Percentiles rank a stretch among this genome's conserved stretches.
phyloP scores from a whole-genome alignment of 306 rosid genomes.

The Casuarina cunninghamiana region DNA sequence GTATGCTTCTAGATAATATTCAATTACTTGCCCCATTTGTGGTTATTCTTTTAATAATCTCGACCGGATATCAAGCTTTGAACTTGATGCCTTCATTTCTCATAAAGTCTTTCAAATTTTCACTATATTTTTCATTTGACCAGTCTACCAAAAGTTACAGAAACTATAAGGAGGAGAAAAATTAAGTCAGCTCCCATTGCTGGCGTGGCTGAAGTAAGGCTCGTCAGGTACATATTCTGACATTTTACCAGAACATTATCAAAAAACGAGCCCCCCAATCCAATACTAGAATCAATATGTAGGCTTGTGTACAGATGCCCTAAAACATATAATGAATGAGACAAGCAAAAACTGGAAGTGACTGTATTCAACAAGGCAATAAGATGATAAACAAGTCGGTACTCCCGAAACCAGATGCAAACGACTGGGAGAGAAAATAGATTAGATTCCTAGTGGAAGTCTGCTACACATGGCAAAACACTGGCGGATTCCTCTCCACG shows the following conservation, averaged over 20 bases:
- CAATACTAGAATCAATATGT: too few species aligned
- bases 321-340: not conserved
- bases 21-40: not conserved
- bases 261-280: too few species aligned
- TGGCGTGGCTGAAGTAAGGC: too few species aligned
- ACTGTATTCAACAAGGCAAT: not conserved
- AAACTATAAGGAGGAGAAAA: too few species aligned
- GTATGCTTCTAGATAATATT: not conserved
- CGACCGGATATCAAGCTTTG: too few species aligned
- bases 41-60: not conserved
- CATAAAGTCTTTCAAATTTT: not conserved
- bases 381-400: not conserved
- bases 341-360: not conserved
- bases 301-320: too few species aligned
- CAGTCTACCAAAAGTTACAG: too few species aligned
- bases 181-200: too few species aligned
- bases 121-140: too few species aligned
- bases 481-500: not conserved
- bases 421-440: not conserved
- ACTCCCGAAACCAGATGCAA: not conserved
- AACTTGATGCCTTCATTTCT: not conserved
- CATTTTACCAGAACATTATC: too few species aligned
- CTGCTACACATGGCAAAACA: too few species aligned
- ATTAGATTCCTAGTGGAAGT: not conserved
- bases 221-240: too few species aligned